These are phyloP conservation scores for Globisporangium emineosum DNA, from an alignment of 352 stramenopile genomes.

Conservation along the genomic window DNA sequence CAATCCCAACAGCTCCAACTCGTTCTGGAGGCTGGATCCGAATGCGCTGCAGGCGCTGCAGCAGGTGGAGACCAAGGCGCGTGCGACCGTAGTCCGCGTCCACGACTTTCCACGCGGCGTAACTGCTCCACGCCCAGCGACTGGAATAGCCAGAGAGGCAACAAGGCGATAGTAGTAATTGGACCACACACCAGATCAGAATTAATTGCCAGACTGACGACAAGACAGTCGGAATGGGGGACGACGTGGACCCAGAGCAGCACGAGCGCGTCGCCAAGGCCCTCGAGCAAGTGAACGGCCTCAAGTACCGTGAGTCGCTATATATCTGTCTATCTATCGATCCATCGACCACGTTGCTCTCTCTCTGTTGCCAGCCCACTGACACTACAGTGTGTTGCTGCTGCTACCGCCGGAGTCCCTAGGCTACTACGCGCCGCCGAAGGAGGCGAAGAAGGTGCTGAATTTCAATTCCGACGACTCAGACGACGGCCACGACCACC, in stretches of 20 bases:
- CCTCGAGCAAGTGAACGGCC: slow-evolving; percentile 66
- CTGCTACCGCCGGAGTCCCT: neutral
- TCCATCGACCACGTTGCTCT: too few species aligned
- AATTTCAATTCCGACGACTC: slow-evolving; percentile 44
- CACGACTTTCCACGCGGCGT: neutral
- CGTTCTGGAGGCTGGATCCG: slow-evolving; percentile 32
- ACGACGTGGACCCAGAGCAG: slow-evolving; percentile 29
- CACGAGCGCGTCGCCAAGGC: slow-evolving; percentile 60
- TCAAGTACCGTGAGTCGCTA: slow-evolving; percentile 43
- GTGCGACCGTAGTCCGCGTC: slow-evolving; percentile 44
- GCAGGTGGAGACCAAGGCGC: slow-evolving; percentile 31
- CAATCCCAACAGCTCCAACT: neutral
- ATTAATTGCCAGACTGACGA: neutral
- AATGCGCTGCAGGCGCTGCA: slow-evolving; percentile 44
- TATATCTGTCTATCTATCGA: neutral
- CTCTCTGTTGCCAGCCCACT: neutral
- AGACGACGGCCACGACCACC: slow-evolving; percentile 19
- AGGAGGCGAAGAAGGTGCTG: slow-evolving; percentile 43
- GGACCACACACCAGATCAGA: neutral
- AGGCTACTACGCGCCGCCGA: slow-evolving; percentile 48
- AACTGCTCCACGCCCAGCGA: neutral
- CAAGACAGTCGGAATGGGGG: neutral
- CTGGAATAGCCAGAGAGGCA: neutral
- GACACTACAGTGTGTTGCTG: neutral
- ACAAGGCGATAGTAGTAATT: neutral